Conservation (phyloP, 805 yeast species). For the Ogataea philodendri region DNA sequence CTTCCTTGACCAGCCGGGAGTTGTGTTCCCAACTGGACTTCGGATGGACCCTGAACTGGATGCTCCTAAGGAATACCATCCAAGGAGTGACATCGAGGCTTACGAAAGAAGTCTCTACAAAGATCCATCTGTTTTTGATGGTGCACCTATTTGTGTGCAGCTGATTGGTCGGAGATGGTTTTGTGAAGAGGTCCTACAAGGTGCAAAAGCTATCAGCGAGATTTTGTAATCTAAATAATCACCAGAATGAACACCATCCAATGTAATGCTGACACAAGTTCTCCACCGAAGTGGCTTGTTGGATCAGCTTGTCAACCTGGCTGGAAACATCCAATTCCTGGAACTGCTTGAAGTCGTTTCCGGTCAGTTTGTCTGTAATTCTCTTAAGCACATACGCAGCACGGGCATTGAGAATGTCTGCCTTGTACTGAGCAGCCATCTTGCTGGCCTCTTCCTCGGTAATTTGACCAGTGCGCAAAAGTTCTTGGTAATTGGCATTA, state of each 20-base stretch:
- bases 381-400: constrained; percentile 87
- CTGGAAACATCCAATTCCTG: constrained; percentile 74
- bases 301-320: constrained; percentile 91
- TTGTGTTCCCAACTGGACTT: constrained; percentile 57
- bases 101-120: constrained; percentile 34
- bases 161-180: constrained; percentile 49
- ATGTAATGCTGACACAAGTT: constrained; percentile 94
- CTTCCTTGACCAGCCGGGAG: constrained; percentile 62
- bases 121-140: constrained; percentile 36
- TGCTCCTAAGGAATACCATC: constrained; percentile 13
- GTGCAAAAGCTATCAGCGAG: constrained; percentile 40
- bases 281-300: constrained; percentile 95
- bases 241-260: constrained; percentile 99
- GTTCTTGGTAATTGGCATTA: constrained; percentile 64
- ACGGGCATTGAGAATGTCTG: constrained; percentile 79
- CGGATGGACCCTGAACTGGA: constrained; percentile 40
- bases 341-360: constrained; percentile 81
- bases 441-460: constrained; percentile 73
- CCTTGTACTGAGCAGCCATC: constrained; percentile 66
- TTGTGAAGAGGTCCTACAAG: constrained; percentile 48
- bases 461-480: constrained; percentile 68
- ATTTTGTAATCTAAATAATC: no score
- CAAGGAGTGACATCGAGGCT: constrained; percentile 28
- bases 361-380: constrained; percentile 88
- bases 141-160: constrained; percentile 51